Evolutionary conservation across 192 early-diverging fungal genomes (phyloP).

Genomic region (Polychytrium aggregatum): DNA sequence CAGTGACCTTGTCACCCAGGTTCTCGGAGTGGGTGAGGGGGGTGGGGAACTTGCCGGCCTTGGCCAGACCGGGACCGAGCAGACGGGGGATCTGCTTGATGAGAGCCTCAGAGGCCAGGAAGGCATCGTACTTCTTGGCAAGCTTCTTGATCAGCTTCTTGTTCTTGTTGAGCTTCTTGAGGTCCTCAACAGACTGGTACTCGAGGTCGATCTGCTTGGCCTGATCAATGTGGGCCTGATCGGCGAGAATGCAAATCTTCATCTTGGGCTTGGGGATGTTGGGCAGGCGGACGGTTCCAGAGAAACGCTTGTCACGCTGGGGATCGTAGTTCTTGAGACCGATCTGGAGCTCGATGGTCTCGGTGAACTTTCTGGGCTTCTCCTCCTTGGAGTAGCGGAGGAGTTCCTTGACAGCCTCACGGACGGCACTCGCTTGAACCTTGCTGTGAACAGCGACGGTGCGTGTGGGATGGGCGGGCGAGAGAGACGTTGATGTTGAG

Average conservation of each 20-base stretch:
- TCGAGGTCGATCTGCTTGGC: constrained; percentile 85
- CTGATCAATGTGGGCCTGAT: constrained; percentile 91
- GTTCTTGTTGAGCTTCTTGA: constrained; percentile 99
- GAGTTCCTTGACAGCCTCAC: constrained; percentile 62
- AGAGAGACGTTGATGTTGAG: no score
- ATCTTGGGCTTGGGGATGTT: constrained; percentile 90
- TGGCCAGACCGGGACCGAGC: constrained; percentile 95
- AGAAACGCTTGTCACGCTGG: constrained; percentile 99
- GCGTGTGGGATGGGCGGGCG: no score
- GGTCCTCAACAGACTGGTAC: constrained; percentile 89
- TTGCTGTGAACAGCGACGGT: no score
- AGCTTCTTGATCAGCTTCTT: constrained; percentile 99
- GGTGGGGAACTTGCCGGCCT: constrained; percentile 98
- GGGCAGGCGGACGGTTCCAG: constrained; percentile 87
- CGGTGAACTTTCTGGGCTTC: constrained; percentile 90
- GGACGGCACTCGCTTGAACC: constrained; percentile 80
- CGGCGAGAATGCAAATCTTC: constrained; percentile 90
- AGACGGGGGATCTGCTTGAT: constrained; percentile 99
- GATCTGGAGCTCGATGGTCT: constrained; percentile 96
- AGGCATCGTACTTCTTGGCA: constrained; percentile 96
- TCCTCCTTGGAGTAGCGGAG: constrained; percentile 62
- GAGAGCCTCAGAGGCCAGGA: constrained; percentile 90
- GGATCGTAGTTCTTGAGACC: constrained; percentile 99
- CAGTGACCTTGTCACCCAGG: constrained; percentile 76
- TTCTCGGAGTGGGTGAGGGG: constrained; percentile 83